Conservation (phyloP, 2,329 filamentous ascomycete species). For the Whalleya microplaca region DNA sequence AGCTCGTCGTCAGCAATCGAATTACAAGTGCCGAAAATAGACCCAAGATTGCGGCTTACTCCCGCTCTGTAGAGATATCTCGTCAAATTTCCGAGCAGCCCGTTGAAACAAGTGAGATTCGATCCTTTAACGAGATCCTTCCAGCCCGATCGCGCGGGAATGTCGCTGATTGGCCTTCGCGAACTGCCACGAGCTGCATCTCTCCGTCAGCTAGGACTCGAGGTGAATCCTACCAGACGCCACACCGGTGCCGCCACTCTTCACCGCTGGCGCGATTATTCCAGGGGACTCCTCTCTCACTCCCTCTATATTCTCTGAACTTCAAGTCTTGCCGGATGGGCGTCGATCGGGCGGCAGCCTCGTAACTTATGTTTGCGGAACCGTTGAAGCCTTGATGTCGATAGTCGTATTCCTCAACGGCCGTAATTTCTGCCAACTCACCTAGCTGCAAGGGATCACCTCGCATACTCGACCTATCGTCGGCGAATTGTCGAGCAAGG, state of each 20-base stretch:
- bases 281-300: too few relatives aligned
- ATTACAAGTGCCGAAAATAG: too few relatives aligned
- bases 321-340: not conserved
- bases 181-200: not conserved
- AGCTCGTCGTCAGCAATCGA: too few relatives aligned
- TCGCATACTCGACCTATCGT: not conserved
- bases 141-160: conserved; percentile 6
- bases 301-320: not conserved
- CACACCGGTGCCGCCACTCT: not conserved
- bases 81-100: conserved; percentile 22
- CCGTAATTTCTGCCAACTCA: not conserved
- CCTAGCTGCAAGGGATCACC: not conserved
- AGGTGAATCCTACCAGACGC: conserved; percentile 3
- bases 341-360: not conserved
- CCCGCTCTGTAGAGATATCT: not conserved
- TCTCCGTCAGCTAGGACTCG: conserved; percentile 2
- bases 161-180: not conserved
- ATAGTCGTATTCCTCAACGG: not conserved
- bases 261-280: not conserved
- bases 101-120: conserved; percentile 13
- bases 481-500: not conserved
- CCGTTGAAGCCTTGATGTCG: not conserved
- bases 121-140: conserved; percentile 9
- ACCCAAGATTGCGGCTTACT: not conserved
- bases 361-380: not conserved